Base-by-base conservation (phyloP, 2,329 filamentous ascomycete genomes). In the Pseudohalonectria lignicola region DNA sequence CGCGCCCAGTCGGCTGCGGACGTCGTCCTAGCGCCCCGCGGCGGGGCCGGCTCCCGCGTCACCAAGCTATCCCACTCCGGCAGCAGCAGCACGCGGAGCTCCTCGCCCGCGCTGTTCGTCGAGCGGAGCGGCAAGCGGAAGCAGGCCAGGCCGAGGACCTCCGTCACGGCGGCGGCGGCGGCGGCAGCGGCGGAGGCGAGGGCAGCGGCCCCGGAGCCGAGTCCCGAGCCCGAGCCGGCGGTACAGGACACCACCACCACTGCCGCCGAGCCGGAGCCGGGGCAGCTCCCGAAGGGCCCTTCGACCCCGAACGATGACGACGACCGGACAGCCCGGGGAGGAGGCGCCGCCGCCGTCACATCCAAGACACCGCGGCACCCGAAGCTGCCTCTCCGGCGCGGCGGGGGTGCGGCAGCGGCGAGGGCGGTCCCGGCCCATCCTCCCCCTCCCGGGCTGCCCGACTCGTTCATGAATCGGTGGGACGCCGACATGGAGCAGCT, bases 61-160 rank as follows among this genome's bases (percentile, higher is more conserved):
- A 58, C 59, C 13, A 72, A 69, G 52, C 61, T 60, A 39, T 47
- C 45, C 4, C 59, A 64, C 12, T 54, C 29, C 12, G n/a, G n/a
- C 17, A 16, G n/a, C n/a, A 16, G n/a, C 29, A 31, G 15, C 29
- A 31, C 29, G 4, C n/a, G 19, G 10, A 18, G 60, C 25, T 55
- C 56, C 4, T 57, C 37, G 8, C 37, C 67, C n/a, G 63, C 71
- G 7, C 56, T 76, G 2, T 78, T 78, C 42, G 62, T 77, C 4
- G 74, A 78, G 52, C 65, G 69, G 10, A 65, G 60, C 34, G 60
- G 25, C 23, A 37, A 30, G 35, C 23, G 25, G 16, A 37, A 36
- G 15, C 34, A 25, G n/a, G 28, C 34, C 15, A 25, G 34, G 7
- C 19, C 19, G 12, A 36, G 25, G 23, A 32, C 30, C 11, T 18